Conservation (phyloP, 345 rosid genomes). For the Salix purpurea region DNA sequence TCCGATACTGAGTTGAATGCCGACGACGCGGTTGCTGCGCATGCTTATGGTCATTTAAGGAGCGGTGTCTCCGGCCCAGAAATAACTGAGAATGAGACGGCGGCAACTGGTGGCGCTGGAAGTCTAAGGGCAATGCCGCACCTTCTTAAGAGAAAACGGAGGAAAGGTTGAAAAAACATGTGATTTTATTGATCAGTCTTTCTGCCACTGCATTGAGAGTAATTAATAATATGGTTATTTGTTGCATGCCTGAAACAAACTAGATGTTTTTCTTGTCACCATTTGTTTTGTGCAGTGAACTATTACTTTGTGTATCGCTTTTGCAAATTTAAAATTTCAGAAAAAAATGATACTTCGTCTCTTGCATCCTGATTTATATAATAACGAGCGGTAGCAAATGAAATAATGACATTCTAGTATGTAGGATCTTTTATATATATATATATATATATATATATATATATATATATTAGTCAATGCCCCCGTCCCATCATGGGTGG, state of each 20-base stretch:
- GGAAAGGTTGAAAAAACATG: slow-evolving; percentile 33
- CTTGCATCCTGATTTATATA: no score
- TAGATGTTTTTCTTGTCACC: not conserved
- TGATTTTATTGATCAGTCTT: no score
- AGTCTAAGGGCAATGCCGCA: slow-evolving; percentile 46
- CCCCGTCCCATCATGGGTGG: fast-evolving
- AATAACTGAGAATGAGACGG: slow-evolving; percentile 7
- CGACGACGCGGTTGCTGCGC: slow-evolving; percentile 11
- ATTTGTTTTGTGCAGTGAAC: not conserved
- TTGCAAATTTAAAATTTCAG: no score
- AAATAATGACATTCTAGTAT: not conserved
- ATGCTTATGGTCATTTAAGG: slow-evolving; percentile 15
- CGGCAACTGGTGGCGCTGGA: slow-evolving; percentile 8
- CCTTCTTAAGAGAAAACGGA: slow-evolving; percentile 47
- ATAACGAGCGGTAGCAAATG: not conserved
- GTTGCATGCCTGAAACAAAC: not conserved
- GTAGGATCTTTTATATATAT: no score
- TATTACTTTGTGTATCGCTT: no score
- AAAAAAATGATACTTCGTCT: not conserved
- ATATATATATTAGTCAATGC: no score
- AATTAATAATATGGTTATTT: not conserved
- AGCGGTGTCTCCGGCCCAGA: slow-evolving; percentile 14
- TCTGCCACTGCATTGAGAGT: no score
- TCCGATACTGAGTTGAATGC: slow-evolving; percentile 6
- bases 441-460: no score